Base-by-base conservation (phyloP, 2,329 filamentous ascomycete genomes). In the Trichoderma pleuroti region DNA sequence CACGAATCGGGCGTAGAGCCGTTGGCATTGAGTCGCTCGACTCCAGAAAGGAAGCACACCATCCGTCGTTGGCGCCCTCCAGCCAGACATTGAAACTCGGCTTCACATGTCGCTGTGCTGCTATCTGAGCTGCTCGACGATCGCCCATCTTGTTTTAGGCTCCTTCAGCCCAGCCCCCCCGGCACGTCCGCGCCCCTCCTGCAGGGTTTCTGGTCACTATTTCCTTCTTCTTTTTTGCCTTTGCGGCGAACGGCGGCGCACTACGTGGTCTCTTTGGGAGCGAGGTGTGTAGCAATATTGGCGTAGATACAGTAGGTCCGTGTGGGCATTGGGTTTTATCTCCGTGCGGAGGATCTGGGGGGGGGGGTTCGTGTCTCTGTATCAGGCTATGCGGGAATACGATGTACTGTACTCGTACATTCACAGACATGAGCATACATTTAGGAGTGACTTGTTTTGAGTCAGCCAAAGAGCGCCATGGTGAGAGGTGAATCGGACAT, bases 91-190 rank as follows among this genome's bases (percentile, higher is more conserved):
- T 3, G 30, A 59, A 21, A 32, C 56, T 59, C 56, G 56, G 56
- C 56, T 34, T 59, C 56, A 59, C 56, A 59, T 59, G 56, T 59
- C 28, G 18, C 6, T 34, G 24, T 54, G 3, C 18, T 14, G 5
- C 4, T 11, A 32, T 18, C 18, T 57, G 28, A 32, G 28, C 56
- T 32, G 24, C 52, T 52, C 16, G 34, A 59, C 18, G 24, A 56
- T 67, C 52, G 64, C 64, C 54, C 30, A 67, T 46, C 32, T 28
- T 59, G 52, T 52, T 68, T 68, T 62, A 39, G 63, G 64, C 57
- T 49, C 68, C 28, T 63, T 70, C 67, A 70, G 67, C 67, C 67
- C 67, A 39, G 36, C 57, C 54, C 65, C 65, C 46, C 54, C 52
- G 65, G 34, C 54, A 68, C 52, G 54, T 14, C 42, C 59, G 56